A percentile compares a stretch with the other conserved stretches of the same genome.
These are phyloP conservation scores for Asterella californica DNA, from an alignment of 225 moss, liverwort and hornwort species.

Conservation along the genomic window DNA sequence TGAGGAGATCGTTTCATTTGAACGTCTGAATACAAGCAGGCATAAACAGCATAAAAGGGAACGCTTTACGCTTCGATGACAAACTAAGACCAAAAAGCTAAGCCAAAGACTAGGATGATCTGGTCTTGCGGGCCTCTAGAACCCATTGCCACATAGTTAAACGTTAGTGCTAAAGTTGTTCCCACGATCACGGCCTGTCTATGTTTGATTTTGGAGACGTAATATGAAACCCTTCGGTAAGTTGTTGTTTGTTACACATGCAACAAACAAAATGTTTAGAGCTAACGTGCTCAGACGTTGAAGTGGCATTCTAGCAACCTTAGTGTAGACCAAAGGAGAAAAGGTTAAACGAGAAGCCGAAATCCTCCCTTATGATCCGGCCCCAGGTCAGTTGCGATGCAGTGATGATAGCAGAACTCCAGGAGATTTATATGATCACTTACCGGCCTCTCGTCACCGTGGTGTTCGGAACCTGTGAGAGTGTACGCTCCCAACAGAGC, in stretches of 20 bases:
- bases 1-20: neutral
- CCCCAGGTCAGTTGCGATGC: neutral
- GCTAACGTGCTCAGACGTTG: too few species aligned
- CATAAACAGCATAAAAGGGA: neutral
- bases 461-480: constrained; percentile 26
- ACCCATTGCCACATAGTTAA: too few species aligned
- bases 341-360: neutral
- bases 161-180: too few species aligned
- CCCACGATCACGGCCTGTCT: too few species aligned
- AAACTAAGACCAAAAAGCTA: neutral
- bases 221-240: too few species aligned
- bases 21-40: neutral
- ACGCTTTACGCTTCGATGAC: neutral
- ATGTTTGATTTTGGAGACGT: too few species aligned
- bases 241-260: too few species aligned
- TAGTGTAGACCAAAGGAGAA: neutral
- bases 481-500: constrained; percentile 24
- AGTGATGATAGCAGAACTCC: neutral
- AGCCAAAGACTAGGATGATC: neutral
- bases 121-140: too few species aligned
- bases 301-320: neutral
- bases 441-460: constrained; percentile 30
- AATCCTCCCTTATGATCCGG: neutral
- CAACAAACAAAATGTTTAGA: too few species aligned
- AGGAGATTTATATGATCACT: neutral